Conservation (phyloP, 73 alveolate species). For the Symbiodinium pilosum region DNA sequence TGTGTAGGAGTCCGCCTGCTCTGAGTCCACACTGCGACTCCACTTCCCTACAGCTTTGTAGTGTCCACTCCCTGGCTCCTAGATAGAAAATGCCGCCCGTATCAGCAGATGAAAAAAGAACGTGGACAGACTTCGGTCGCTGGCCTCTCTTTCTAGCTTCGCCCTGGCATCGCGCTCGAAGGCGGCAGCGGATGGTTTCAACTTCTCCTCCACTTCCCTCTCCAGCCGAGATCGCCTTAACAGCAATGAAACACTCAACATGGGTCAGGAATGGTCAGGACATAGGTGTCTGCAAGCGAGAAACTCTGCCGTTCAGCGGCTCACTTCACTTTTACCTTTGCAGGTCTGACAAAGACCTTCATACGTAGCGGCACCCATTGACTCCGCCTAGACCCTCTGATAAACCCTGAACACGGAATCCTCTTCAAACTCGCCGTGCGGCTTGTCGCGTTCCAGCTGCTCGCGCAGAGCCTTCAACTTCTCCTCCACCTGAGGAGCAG, state of each 20-base stretch:
- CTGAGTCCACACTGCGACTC: too few relatives aligned
- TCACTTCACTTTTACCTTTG: background rate
- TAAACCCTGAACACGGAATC: too few relatives aligned
- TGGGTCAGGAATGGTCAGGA: background rate
- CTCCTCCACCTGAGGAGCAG: conserved; percentile 31
- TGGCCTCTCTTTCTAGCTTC: conserved; percentile 39
- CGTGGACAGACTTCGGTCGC: too few relatives aligned
- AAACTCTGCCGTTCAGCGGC: background rate
- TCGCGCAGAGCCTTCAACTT: conserved; percentile 45
- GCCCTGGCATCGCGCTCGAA: conserved; percentile 78
- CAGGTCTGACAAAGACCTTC: too few relatives aligned
- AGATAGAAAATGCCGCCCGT: too few relatives aligned
- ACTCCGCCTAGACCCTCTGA: too few relatives aligned
- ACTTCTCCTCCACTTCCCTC: conserved; percentile 49
- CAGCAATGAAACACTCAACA: too few relatives aligned
- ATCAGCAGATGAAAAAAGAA: too few relatives aligned
- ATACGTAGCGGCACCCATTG: too few relatives aligned
- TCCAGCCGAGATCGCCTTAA: conserved; percentile 59
- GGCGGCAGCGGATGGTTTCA: conserved; percentile 76
- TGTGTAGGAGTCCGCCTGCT: too few relatives aligned
- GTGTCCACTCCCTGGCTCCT: too few relatives aligned
- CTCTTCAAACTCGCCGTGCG: background rate
- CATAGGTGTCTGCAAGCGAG: background rate
- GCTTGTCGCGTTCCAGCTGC: conserved; percentile 85
- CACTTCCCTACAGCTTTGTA: too few relatives aligned